Evolutionary conservation across 345 rosid genomes (phyloP).

Genomic region (Heritiera fomes): DNA sequence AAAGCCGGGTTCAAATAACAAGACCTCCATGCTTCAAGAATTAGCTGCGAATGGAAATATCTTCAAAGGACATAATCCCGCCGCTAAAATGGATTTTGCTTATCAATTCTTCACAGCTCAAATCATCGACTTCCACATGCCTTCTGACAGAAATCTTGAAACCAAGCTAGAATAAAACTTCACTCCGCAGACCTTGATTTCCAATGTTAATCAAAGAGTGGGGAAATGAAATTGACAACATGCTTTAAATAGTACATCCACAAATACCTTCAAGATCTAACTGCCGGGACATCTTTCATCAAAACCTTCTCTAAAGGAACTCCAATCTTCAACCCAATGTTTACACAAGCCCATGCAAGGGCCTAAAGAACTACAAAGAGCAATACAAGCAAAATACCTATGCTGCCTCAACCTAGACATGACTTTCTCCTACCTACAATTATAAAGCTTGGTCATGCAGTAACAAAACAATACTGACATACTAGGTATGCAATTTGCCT

Average conservation of each 20-base stretch:
- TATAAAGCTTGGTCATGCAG: background rate
- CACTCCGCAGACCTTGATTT: background rate
- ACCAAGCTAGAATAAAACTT: background rate
- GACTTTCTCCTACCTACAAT: background rate
- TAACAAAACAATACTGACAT: background rate
- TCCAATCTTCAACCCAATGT: slow-evolving; percentile 3
- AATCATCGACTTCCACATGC: no score
- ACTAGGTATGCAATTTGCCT: background rate
- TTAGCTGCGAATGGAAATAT: background rate
- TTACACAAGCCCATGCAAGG: slow-evolving; percentile 16
- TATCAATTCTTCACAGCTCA: background rate
- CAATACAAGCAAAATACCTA: slow-evolving; percentile 9
- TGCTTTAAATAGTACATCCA: background rate
- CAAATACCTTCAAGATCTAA: background rate
- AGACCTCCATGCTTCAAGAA: background rate
- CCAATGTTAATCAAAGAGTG: background rate
- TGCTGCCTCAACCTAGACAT: slow-evolving; percentile 1
- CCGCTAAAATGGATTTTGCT: background rate
- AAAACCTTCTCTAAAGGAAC: background rate
- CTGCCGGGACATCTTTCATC: background rate
- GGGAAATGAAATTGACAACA: background rate
- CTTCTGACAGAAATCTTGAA: background rate
- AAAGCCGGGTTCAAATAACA: background rate
- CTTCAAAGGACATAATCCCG: background rate
- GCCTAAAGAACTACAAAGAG: slow-evolving; percentile 17